phyloP scores from a whole-genome alignment of 2,329 filamentous ascomycete species.

The Xylaria hypoxylon region DNA sequence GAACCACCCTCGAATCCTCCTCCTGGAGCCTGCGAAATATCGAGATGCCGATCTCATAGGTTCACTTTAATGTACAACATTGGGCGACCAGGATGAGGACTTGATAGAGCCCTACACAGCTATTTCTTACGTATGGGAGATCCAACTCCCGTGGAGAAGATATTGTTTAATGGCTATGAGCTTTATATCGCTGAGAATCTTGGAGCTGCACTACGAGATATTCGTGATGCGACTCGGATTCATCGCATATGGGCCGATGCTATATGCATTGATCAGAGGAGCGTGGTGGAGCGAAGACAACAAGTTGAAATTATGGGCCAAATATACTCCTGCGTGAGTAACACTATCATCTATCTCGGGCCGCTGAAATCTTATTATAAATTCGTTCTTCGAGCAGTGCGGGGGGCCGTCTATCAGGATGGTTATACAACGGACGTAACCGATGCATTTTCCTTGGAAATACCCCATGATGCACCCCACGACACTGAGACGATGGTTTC shows the following conservation, averaged over 20 bases:
- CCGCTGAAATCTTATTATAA: neutral
- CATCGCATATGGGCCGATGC: conserved; percentile 22
- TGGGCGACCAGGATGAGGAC: neutral
- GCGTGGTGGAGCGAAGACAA: conserved; percentile 27
- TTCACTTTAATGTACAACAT: neutral
- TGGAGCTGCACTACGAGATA: conserved; percentile 3
- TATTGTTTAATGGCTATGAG: neutral
- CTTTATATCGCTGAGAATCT: conserved; percentile 10
- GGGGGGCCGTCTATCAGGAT: too few species aligned
- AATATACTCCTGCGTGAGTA: conserved; percentile 27
- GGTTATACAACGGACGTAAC: too few species aligned
- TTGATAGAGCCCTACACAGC: conserved; percentile 13
- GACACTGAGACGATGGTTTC: neutral
- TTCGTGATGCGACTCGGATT: conserved; percentile 3
- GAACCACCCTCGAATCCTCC: conserved; percentile 3
- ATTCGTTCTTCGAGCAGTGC: neutral
- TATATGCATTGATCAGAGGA: conserved; percentile 30
- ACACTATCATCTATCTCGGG: conserved; percentile 31
- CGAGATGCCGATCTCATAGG: neutral
- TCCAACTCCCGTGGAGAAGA: neutral
- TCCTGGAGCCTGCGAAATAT: neutral
- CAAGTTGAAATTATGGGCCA: conserved; percentile 32
- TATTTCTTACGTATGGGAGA: conserved; percentile 22
- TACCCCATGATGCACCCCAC: too few species aligned
- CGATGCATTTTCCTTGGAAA: too few species aligned